A percentile compares a stretch with the other conserved stretches of the same genome.
Conservation (phyloP, 768 basidiomycete species). For the Boletellus emodensis region DNA sequence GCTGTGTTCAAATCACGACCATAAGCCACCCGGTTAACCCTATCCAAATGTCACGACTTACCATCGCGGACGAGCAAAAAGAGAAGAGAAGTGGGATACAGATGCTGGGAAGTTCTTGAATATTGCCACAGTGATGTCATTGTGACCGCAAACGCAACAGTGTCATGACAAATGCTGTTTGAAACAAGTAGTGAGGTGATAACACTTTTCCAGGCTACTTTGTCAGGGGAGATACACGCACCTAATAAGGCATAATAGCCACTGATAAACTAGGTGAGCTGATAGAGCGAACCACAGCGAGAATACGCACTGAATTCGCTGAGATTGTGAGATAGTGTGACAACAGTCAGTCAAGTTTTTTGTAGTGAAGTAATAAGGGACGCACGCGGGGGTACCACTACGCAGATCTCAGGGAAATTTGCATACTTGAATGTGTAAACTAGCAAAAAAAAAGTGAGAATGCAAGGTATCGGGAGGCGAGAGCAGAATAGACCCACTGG, state of each 20-base stretch:
- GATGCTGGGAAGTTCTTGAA: background rate
- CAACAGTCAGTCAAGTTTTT: background rate
- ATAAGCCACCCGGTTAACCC: background rate
- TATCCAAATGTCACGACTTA: background rate
- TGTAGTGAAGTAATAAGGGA: background rate
- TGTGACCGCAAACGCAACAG: background rate
- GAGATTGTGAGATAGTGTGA: background rate
- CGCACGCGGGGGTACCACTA: background rate
- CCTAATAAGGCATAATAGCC: conserved; percentile 4
- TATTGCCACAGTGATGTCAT: conserved; percentile 5
- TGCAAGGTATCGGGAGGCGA: background rate
- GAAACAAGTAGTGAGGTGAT: background rate
- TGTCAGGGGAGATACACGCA: background rate
- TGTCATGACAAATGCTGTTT: conserved; percentile 10
- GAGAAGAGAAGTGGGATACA: conserved; percentile 10
- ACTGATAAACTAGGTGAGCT: background rate
- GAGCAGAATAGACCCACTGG: background rate
- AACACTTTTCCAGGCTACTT: background rate
- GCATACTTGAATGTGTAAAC: background rate
- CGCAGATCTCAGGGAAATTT: background rate
- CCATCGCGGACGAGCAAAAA: conserved; percentile 12
- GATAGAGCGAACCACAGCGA: background rate
- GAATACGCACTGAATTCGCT: background rate
- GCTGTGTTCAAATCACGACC: background rate
- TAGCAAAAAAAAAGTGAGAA: background rate